phyloP scores from a whole-genome alignment of 2,329 filamentous ascomycete genomes.

The Pezicula radicicola region DNA sequence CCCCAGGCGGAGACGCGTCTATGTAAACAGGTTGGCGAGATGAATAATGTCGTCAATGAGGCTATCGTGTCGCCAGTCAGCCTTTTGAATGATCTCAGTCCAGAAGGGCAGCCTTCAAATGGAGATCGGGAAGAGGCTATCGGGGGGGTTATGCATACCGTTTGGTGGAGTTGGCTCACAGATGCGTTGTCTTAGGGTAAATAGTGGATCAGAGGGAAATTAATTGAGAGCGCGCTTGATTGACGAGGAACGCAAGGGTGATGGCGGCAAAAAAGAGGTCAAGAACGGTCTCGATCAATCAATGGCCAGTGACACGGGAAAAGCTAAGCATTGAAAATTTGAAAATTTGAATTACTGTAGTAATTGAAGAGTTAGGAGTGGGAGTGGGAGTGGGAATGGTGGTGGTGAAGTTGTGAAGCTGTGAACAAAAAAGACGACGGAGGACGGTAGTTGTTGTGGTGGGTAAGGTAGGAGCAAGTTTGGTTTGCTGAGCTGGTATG shows the following conservation, averaged over 20 bases:
- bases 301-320: too few species aligned
- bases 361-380: too few species aligned
- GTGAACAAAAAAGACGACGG: too few species aligned
- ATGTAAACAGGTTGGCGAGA: conserved; percentile 57
- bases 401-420: too few species aligned
- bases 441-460: too few species aligned
- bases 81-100: conserved; percentile 9
- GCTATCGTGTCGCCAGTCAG: conserved; percentile 16
- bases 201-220: conserved; percentile 30
- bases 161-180: conserved; percentile 14
- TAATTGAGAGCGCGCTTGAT: conserved; percentile 12
- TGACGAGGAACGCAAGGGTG: conserved; percentile 22
- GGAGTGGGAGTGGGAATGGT: too few species aligned
- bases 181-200: conserved; percentile 22
- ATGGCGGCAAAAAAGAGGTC: too few species aligned
- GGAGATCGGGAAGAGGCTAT: conserved; percentile 14
- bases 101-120: conserved; percentile 12
- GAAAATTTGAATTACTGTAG: too few species aligned
- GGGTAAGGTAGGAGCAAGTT: too few species aligned
- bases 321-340: too few species aligned
- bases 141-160: conserved; percentile 21
- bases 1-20: conserved; percentile 15
- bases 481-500: too few species aligned
- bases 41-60: conserved; percentile 59
- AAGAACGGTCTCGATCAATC: too few species aligned